Base-by-base conservation (phyloP, 2,329 filamentous ascomycete genomes). In the Cordyceps tenuipes region DNA sequence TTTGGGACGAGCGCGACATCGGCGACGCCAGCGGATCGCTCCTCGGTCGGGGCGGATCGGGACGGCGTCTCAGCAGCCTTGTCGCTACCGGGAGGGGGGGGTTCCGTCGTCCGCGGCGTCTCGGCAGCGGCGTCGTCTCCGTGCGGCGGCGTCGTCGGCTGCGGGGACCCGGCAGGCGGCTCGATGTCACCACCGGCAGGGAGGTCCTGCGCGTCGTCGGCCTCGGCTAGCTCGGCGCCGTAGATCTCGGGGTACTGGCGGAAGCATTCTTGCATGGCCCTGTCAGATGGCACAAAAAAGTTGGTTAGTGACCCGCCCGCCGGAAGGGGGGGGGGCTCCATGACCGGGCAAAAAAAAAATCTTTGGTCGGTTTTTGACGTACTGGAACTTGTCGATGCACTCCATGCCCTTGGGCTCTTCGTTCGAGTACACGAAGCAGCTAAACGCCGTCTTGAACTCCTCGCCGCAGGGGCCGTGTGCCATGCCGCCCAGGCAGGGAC, bases 331-430 rank as follows among this genome's bases (percentile, higher is more conserved):
- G n/a, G n/a, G n/a, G n/a, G n/a, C n/a, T n/a, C n/a, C n/a, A n/a
- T n/a, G n/a, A n/a, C n/a, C n/a, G n/a, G n/a, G n/a, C n/a, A n/a
- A n/a, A n/a, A n/a, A n/a, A n/a, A n/a, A n/a, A n/a, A n/a, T n/a
- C n/a, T n/a, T n/a, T n/a, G n/a, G n/a, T n/a, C n/a, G n/a, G n/a
- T n/a, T n/a, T n/a, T n/a, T n/a, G n/a, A n/a, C n/a, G n/a, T n/a
- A 94, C 91, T 96, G 92, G 82, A 97, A 97, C 77, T 94, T 96
- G 31, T 96, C 91, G 70, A 97, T 94, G 77, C 92, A 97, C 72
- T 97, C 91, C 79, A 96, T 93, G 56, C 93, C 93, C 84, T 99
- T 99, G 41, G 92, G 92, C 72, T 99, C 94, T 72, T 96, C 90
- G 47, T 84, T 86, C 3, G 90, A 96, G 77, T 87, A 94, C n/a